These are phyloP conservation scores for Talaromyces sp. DNA, from an alignment of 2,329 filamentous ascomycete genomes.

Conservation along the genomic window DNA sequence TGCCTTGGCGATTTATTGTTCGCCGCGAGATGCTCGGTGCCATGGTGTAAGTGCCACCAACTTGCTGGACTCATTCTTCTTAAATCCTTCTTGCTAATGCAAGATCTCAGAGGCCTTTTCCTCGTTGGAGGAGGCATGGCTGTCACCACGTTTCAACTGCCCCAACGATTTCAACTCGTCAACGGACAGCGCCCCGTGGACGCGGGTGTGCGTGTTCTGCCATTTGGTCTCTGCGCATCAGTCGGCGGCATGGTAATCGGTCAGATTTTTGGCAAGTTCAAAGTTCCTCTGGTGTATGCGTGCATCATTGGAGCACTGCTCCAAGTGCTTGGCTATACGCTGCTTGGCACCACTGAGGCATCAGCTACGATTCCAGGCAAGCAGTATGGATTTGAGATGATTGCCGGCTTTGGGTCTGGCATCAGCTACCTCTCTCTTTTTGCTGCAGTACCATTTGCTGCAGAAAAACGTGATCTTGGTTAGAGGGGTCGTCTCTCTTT, in stretches of 20 bases:
- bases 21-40: slow-evolving; percentile 23
- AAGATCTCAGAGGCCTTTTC: slow-evolving; percentile 19
- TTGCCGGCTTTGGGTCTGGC: slow-evolving; percentile 21
- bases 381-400: slow-evolving; percentile 18
- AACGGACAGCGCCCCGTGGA: slow-evolving; percentile 21
- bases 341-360: slow-evolving; percentile 19
- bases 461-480: slow-evolving; percentile 24
- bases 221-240: slow-evolving; percentile 16
- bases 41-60: slow-evolving; percentile 17
- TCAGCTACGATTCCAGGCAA: slow-evolving; percentile 17
- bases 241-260: slow-evolving; percentile 20
- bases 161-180: slow-evolving; percentile 25
- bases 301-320: slow-evolving; percentile 20
- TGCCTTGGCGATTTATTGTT: slow-evolving; percentile 24
- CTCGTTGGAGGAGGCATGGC: slow-evolving; percentile 23
- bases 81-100: slow-evolving; percentile 5
- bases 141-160: slow-evolving; percentile 20
- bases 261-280: slow-evolving; percentile 17
- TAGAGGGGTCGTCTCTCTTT: slow-evolving; percentile 7
- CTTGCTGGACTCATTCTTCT: neutral
- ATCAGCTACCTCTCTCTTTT: slow-evolving; percentile 20
- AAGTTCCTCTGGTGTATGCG: slow-evolving; percentile 24
- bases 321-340: slow-evolving; percentile 23
- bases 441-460: slow-evolving; percentile 20
- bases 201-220: slow-evolving; percentile 23